Evolutionary conservation across 2,329 filamentous ascomycete species (phyloP).

Genomic region (Ceratocystis papillata): DNA sequence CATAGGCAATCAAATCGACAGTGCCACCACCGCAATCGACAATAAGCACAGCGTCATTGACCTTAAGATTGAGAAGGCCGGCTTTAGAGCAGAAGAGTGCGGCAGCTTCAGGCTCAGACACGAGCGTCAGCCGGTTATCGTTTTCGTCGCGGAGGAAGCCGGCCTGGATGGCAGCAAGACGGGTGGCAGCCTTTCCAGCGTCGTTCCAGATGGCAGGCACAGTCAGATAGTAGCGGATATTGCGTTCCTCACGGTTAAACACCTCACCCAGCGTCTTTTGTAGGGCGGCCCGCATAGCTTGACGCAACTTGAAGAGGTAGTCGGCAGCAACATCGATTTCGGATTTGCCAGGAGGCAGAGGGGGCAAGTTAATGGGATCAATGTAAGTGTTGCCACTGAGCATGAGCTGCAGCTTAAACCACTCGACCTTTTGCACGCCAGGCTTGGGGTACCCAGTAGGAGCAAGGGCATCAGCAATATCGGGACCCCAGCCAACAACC

Average conservation of each 20-base stretch:
- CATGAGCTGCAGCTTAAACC: slow-evolving; percentile 99
- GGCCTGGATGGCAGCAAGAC: slow-evolving; percentile 90
- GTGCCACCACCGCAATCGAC: slow-evolving; percentile 98
- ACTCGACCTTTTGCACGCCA: slow-evolving; percentile 96
- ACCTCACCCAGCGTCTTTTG: slow-evolving; percentile 96
- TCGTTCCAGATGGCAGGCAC: slow-evolving; percentile 99
- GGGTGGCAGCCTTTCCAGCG: slow-evolving; percentile 90
- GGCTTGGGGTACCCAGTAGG: slow-evolving; percentile 96
- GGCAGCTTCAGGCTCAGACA: slow-evolving; percentile 93
- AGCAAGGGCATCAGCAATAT: slow-evolving; percentile 92
- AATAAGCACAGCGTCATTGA: slow-evolving; percentile 96
- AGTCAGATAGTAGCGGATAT: slow-evolving; percentile 94
- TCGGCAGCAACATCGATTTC: slow-evolving; percentile 99
- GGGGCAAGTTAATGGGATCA: slow-evolving; percentile 95
- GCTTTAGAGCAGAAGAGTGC: slow-evolving; percentile 98
- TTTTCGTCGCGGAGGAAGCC: slow-evolving; percentile 96
- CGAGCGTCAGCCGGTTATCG: slow-evolving; percentile 86
- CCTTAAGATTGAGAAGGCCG: slow-evolving; percentile 86
- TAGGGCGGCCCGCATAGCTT: slow-evolving; percentile 89
- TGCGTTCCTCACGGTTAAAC: slow-evolving; percentile 94
- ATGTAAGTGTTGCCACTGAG: slow-evolving; percentile 98
- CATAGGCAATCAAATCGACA: slow-evolving; percentile 96
- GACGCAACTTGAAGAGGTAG: slow-evolving; percentile 94
- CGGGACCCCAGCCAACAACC: slow-evolving; percentile 97
- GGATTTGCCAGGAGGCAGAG: slow-evolving; percentile 92